Evolutionary conservation across 495 filamentous ascomycete genomes (phyloP), one percentile per base, ranked within the genome.

Genomic region (Penicillium salamii): DNA sequence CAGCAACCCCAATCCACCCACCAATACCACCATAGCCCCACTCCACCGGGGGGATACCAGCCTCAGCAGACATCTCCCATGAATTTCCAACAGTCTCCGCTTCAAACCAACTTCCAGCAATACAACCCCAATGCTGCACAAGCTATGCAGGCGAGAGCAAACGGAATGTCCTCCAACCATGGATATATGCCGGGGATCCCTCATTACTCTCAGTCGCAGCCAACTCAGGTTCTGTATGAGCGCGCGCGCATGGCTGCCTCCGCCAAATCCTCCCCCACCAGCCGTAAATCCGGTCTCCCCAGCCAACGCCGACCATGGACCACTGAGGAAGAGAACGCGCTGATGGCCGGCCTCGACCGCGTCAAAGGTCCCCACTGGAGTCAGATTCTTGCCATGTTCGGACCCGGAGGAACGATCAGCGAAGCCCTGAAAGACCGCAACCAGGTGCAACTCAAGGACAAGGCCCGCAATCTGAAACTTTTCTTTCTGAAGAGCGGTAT

Each of bases 301-400:
- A 89, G 84, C n/a, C 88, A 91, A 48, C 83, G 91, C 35, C 80
- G 90, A 19, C 90, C 91, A 7, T 97, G 91, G 91, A 87, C 87
- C 1, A 82, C 82, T 0, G 89, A 93, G 46, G 91, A 97, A 67
- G 91, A 97, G 61, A 89, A 88, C 60, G 91, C 91, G 0, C 74
- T 97, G 40, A 93, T 97, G 88, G 83, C 87, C 28, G 91, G 91
- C 9, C 79, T 97, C 8, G 92, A 95, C 62, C 83, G 84, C 45
- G 91, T 97, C 21, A 90, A 90, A 62, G 91, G 91, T 0, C 91
- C 91, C 40, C 92, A 97, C 55, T 97, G 91, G 91, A 91, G 87
- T 53, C 91, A 96, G 62, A 97, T 97, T 29, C 75, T 97, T 3
- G 84, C 85, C 11, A 82, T 97, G 59, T 96, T 91, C 58, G 91